Percentiles rank a stretch among this genome's conserved stretches.
Conservation (phyloP, 1,284 basidiomycete genomes). For the Ceratorhiza oryzae-sativae region DNA sequence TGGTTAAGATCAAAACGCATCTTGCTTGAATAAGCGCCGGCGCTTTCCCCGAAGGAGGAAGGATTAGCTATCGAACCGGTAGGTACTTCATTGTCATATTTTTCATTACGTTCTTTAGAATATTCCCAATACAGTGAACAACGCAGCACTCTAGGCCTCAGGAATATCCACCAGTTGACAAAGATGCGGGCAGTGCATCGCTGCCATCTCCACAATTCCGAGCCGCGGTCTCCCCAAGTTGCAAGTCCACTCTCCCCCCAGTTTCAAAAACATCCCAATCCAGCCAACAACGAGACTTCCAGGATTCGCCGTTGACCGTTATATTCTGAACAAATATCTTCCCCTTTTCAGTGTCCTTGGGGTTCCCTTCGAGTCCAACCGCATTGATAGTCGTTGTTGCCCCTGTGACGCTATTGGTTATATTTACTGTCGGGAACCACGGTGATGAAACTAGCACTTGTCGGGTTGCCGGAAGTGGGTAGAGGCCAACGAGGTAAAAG, state of each 20-base stretch:
- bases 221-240: conserved; percentile 61
- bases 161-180: conserved; percentile 63
- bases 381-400: conserved; percentile 64
- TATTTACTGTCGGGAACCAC: conserved; percentile 65
- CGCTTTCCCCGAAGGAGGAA: no score
- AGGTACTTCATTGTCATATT: no score
- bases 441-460: conserved; percentile 68
- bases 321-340: conserved; percentile 66
- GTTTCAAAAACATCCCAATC: conserved; percentile 66
- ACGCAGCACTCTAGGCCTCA: no score
- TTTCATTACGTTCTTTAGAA: no score
- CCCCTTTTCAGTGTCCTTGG: conserved; percentile 56
- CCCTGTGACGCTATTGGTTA: conserved; percentile 64
- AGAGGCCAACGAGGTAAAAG: conserved; percentile 67
- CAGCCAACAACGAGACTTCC: conserved; percentile 66
- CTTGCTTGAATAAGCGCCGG: background rate
- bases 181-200: conserved; percentile 62
- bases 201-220: conserved; percentile 59
- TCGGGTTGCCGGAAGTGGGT: conserved; percentile 65
- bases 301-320: conserved; percentile 60
- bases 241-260: conserved; percentile 59
- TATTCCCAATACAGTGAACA: no score
- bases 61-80: no score
- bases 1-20: background rate
- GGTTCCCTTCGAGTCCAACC: conserved; percentile 62